Evolutionary conservation across 1,284 basidiomycete genomes (phyloP), one percentile per base, ranked within the genome.

Genomic region (Schizophyllum commune): DNA sequence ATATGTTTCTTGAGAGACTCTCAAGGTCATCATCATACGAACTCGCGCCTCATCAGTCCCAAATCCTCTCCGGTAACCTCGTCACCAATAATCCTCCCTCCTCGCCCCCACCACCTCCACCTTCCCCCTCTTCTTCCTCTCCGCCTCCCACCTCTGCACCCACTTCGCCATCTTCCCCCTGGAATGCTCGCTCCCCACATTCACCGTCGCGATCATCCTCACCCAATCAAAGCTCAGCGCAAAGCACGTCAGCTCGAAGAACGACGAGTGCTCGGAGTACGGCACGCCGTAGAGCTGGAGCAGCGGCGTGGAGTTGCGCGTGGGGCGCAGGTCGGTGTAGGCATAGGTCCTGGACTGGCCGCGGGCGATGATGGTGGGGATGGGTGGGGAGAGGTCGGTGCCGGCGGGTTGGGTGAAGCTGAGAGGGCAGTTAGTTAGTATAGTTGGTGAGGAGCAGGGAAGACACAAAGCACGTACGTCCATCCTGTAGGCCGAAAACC

Each of bases 191-290:
- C 81, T 94, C 17, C 91, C 92, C 0, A 98, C 90, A 68, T 98
- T 98, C 54, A 98, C 96, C 0, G 96, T 98, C 4, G 96, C 92
- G 66, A 98, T 96, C 80, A 98, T 96, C 68, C 80, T 88, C 7
- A 70, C 83, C 88, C 85, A 96, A 69, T 84, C 79, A 34, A 93
- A 77, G 11, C 88, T 91, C 70, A 98, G 80, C 4, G 94, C 93
- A 70, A 98, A 98, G 69, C 91, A 97, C 21, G 92, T 98, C 68
- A 95, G 79, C 74, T 97, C 95, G 67, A 91, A 91, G 74, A 97
- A 97, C 39, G 91, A 94, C 58, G 92, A 96, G 72, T 99, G 96
- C 71, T 98, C 96, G 3, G 93, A 96, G 71, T 98, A 98, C 4
- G 96, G 96, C 15, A 98, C 92, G 33, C 93, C 88, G 69, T 88